A percentile compares a stretch with the other conserved stretches of the same genome.
These are phyloP conservation scores for Dillenia suffruticosa DNA, from an alignment of 164 flowering plant genomes.

Conservation along the genomic window DNA sequence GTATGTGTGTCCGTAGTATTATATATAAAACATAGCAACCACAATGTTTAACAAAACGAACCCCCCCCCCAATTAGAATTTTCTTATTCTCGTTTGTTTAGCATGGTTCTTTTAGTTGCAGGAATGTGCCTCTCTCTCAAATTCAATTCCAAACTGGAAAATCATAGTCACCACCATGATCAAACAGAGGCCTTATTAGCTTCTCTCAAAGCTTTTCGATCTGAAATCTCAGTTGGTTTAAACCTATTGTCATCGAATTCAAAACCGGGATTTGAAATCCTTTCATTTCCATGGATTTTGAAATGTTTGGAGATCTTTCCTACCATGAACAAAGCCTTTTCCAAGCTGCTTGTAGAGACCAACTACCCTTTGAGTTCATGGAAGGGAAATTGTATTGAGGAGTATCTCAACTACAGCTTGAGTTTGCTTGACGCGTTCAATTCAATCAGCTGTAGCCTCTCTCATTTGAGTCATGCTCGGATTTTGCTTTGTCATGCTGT, in stretches of 20 bases:
- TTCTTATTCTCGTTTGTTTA: neutral
- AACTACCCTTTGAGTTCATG: conserved; percentile 43
- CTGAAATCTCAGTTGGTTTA: conserved; percentile 23
- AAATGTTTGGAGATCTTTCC: conserved; percentile 28
- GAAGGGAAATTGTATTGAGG: conserved; percentile 30
- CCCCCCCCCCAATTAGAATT: no score
- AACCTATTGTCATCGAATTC: conserved; percentile 13
- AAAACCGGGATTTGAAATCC: conserved; percentile 14
- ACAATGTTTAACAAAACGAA: no score
- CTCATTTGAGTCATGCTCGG: conserved; percentile 40
- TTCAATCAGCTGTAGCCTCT: conserved; percentile 29
- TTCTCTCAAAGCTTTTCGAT: conserved; percentile 32
- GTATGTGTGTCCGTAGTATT: no score
- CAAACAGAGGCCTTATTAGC: conserved; percentile 16
- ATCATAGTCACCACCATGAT: conserved; percentile 21
- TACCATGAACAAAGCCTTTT: conserved; percentile 33
- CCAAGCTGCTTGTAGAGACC: conserved; percentile 35
- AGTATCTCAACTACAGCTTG: conserved; percentile 37
- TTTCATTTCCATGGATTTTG: conserved; percentile 27
- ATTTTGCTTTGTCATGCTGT: conserved; percentile 31
- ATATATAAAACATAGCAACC: no score
- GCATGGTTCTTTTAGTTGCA: conserved; percentile 35
- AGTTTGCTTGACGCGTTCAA: conserved; percentile 37
- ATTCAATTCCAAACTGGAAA: conserved; percentile 27
- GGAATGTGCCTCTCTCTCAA: conserved; percentile 19